Evolutionary conservation across 257 asterid species (phyloP).

Genomic region (Solanum sitiens): DNA sequence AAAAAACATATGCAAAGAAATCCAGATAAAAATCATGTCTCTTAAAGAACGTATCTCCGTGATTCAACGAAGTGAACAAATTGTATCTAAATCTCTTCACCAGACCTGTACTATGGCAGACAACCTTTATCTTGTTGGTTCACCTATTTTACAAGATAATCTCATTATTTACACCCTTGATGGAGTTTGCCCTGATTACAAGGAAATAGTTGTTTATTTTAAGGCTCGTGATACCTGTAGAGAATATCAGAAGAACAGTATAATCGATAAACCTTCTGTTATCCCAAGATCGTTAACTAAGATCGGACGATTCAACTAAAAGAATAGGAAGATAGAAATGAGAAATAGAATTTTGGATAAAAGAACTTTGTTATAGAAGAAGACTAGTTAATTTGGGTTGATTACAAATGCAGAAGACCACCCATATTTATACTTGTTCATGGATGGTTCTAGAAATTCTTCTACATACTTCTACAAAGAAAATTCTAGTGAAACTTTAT

Average conservation of each 20-base stretch:
- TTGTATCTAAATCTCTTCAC: not conserved
- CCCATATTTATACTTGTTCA: no score
- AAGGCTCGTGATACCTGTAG: not conserved
- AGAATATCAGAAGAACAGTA: no score
- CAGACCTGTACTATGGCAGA: not conserved
- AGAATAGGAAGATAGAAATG: no score
- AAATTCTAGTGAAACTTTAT: no score
- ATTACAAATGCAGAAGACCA: no score
- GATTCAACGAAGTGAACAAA: not conserved
- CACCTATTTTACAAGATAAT: not conserved
- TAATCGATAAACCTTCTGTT: not conserved
- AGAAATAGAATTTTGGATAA: no score
- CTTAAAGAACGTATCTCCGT: not conserved
- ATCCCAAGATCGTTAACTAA: no score
- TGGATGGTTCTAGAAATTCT: no score
- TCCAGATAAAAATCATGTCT: not conserved
- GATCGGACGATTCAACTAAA: not conserved
- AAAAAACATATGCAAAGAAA: not conserved
- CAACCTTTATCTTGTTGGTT: not conserved
- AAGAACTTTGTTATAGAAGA: no score
- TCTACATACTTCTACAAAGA: no score
- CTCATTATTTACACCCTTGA: not conserved
- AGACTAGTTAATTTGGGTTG: no score
- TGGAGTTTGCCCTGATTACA: not conserved
- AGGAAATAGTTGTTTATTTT: not conserved